Conservation (phyloP, 176 grass and related monocot genomes). For the Aegilops umbellulata region DNA sequence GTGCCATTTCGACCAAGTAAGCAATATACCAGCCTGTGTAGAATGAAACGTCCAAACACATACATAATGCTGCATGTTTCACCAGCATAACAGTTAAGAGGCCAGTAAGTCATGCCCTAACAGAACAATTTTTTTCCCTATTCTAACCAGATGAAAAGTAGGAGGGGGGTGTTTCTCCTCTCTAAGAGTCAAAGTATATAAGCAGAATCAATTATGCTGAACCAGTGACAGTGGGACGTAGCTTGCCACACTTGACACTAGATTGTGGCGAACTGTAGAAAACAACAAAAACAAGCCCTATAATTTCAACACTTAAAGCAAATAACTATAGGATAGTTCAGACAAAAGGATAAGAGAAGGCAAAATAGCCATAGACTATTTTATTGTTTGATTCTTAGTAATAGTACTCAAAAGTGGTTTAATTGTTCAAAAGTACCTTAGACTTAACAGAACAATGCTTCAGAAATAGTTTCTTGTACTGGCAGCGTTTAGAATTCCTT, state of each 20-base stretch:
- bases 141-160: background rate
- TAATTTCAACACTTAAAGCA: background rate
- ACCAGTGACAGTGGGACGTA: background rate
- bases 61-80: background rate
- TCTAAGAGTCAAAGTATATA: background rate
- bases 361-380: constrained; percentile 1
- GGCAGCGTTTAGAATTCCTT: constrained; percentile 59
- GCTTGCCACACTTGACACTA: background rate
- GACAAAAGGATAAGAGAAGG: constrained; percentile 1
- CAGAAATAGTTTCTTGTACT: constrained; percentile 51
- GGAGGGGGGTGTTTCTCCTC: background rate
- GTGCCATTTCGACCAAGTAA: constrained; percentile 15
- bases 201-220: background rate
- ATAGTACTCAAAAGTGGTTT: constrained; percentile 12
- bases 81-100: constrained; percentile 25
- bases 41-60: background rate
- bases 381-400: background rate
- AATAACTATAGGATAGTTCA: background rate
- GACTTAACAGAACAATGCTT: constrained; percentile 52
- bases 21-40: background rate
- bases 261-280: background rate
- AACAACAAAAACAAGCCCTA: background rate
- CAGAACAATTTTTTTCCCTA: background rate
- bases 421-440: constrained; percentile 30
- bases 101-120: constrained; percentile 4